phyloP scores from a whole-genome alignment of 108 stramenopile genomes.

The Cyclotella baltica region DNA sequence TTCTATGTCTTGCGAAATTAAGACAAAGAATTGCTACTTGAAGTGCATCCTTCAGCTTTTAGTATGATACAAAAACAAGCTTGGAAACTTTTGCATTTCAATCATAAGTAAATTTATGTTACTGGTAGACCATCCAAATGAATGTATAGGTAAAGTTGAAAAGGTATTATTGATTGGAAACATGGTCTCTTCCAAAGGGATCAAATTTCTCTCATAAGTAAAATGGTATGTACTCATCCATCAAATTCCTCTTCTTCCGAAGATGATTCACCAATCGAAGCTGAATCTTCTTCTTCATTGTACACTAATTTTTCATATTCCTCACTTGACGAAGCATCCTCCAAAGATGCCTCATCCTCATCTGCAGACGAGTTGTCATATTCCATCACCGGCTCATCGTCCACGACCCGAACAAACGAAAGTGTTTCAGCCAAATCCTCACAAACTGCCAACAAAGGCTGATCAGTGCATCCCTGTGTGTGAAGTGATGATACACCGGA shows the following conservation, averaged over 20 bases:
- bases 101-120: too few relatives aligned
- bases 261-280: constrained; percentile 4
- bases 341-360: constrained; percentile 35
- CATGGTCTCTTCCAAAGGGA: not conserved
- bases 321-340: too few relatives aligned
- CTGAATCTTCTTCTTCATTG: too few relatives aligned
- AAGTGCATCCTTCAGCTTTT: too few relatives aligned
- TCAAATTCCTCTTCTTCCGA: constrained; percentile 51
- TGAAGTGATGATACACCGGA: constrained; percentile 34
- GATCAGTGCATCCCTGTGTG: constrained; percentile 46
- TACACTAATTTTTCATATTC: too few relatives aligned
- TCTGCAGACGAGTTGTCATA: constrained; percentile 1
- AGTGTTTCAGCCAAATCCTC: constrained; percentile 30
- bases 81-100: too few relatives aligned
- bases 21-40: too few relatives aligned
- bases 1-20: too few relatives aligned
- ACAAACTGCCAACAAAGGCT: constrained; percentile 53
- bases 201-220: not conserved
- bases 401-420: constrained; percentile 64
- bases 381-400: constrained; percentile 23
- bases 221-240: constrained; percentile 20
- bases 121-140: too few relatives aligned
- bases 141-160: too few relatives aligned
- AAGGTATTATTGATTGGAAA: too few relatives aligned
- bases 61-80: too few relatives aligned